These are phyloP conservation scores for Colletotrichum cuscutae DNA, from an alignment of 2,329 filamentous ascomycete genomes.

Conservation along the genomic window DNA sequence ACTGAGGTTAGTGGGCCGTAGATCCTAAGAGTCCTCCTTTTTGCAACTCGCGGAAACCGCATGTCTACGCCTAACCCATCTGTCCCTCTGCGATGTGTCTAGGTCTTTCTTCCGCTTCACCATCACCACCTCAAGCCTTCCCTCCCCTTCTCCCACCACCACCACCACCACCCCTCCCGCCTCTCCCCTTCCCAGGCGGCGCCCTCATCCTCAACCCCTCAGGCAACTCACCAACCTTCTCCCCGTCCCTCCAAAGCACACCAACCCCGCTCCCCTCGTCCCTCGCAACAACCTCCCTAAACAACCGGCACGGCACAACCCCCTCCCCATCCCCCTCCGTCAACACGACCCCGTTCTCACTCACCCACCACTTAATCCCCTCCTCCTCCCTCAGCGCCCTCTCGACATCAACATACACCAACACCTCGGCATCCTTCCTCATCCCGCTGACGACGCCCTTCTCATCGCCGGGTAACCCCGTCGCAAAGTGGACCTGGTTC, in stretches of 20 bases:
- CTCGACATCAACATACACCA: conserved; percentile 81
- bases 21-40: no score
- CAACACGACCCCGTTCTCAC: conserved; percentile 81
- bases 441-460: conserved; percentile 79
- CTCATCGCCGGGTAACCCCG: conserved; percentile 69
- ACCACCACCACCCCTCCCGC: conserved; percentile 43
- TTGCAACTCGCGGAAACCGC: not conserved
- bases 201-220: conserved; percentile 60
- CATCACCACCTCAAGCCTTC: not conserved
- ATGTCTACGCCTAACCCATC: not conserved
- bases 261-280: conserved; percentile 57
- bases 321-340: conserved; percentile 69
- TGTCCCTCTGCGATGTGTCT: not conserved
- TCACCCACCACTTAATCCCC: conserved; percentile 78
- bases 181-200: conserved; percentile 60
- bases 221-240: conserved; percentile 74
- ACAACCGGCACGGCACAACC: conserved; percentile 73
- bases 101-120: not conserved
- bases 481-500: conserved; percentile 91
- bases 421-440: conserved; percentile 78
- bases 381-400: conserved; percentile 68
- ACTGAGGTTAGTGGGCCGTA: no score
- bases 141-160: conserved; percentile 42
- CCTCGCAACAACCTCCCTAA: conserved; percentile 75
- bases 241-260: conserved; percentile 77